A percentile compares a stretch with the other conserved stretches of the same genome.
These are phyloP conservation scores for Colletotrichum eleusines DNA, from an alignment of 2,329 filamentous ascomycete genomes.

Conservation along the genomic window DNA sequence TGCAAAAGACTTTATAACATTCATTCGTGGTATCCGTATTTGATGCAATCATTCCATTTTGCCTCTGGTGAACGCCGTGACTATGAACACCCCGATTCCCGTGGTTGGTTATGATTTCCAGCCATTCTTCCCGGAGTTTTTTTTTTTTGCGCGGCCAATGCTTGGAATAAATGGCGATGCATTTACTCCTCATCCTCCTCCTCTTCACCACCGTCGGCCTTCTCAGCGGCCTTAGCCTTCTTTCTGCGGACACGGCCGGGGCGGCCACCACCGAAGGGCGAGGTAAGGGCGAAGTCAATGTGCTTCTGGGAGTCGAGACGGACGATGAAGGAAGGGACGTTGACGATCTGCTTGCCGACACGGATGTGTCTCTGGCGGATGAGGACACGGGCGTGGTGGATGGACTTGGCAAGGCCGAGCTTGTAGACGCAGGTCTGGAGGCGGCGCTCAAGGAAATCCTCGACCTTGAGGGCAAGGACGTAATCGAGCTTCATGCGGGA, in stretches of 20 bases:
- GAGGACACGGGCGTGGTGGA: conserved; percentile 99
- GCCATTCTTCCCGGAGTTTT: conserved; percentile 46
- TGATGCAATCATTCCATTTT: conserved; percentile 56
- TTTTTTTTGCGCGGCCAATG: conserved; percentile 39
- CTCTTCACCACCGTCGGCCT: conserved; percentile 81
- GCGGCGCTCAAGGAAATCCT: conserved; percentile 99
- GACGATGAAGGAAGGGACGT: conserved; percentile 99
- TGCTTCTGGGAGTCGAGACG: conserved; percentile 99
- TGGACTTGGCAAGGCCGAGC: conserved; percentile 99
- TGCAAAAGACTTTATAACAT: conserved; percentile 38
- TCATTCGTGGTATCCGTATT: conserved; percentile 42
- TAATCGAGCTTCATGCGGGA: conserved; percentile 99
- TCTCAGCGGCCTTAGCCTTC: conserved; percentile 98
- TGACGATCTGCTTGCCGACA: conserved; percentile 99
- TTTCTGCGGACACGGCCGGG: conserved; percentile 98
- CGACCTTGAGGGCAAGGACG: conserved; percentile 98
- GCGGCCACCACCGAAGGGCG: conserved; percentile 96
- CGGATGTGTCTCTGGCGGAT: conserved; percentile 99
- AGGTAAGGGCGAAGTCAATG: conserved; percentile 98
- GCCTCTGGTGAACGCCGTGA: conserved; percentile 65
- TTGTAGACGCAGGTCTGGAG: conserved; percentile 99
- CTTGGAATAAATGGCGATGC: conserved; percentile 45
- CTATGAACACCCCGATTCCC: conserved; percentile 60
- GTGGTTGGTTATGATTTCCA: conserved; percentile 52
- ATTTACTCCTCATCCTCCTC: conserved; percentile 86